Conservation (phyloP, 805 yeast genomes). For the Dipodascus albidus region DNA sequence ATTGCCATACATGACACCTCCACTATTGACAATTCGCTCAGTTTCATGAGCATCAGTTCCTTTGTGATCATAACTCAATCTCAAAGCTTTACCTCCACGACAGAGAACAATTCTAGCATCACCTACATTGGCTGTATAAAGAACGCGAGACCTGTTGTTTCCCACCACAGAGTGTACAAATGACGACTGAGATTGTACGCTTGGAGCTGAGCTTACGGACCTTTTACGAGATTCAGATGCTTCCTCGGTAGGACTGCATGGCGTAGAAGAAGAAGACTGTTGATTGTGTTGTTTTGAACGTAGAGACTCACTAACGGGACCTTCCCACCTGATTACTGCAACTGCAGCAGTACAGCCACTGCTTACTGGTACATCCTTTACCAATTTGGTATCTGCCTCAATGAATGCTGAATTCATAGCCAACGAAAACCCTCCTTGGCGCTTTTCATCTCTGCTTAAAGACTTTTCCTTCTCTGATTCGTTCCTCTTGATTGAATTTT, state of each 20-base stretch:
- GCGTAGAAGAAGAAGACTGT: background rate
- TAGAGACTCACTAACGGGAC: background rate
- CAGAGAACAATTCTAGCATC: conserved; percentile 78
- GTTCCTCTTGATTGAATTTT: conserved; percentile 28
- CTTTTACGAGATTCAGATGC: background rate
- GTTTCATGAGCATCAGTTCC: conserved; percentile 75
- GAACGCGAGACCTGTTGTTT: conserved; percentile 36
- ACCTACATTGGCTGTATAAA: conserved; percentile 92
- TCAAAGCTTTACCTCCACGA: conserved; percentile 59
- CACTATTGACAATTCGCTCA: conserved; percentile 59
- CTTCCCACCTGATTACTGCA: conserved; percentile 80
- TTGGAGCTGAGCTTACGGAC: background rate
- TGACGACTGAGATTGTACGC: background rate
- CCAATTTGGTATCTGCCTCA: conserved; percentile 62
- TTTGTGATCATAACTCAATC: conserved; percentile 88
- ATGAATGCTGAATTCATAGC: conserved; percentile 58
- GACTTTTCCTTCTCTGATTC: conserved; percentile 9
- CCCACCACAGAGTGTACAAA: background rate
- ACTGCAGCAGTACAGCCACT: conserved; percentile 96
- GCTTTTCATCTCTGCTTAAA: background rate
- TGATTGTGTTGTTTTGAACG: background rate
- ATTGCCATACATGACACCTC: conserved; percentile 81
- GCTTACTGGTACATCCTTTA: conserved; percentile 48
- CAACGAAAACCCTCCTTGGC: conserved; percentile 34
- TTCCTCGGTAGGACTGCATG: conserved; percentile 1